Evolutionary conservation across 345 rosid species (phyloP), one percentile per base, ranked within the genome.

Genomic region (Gossypium stocksii): DNA sequence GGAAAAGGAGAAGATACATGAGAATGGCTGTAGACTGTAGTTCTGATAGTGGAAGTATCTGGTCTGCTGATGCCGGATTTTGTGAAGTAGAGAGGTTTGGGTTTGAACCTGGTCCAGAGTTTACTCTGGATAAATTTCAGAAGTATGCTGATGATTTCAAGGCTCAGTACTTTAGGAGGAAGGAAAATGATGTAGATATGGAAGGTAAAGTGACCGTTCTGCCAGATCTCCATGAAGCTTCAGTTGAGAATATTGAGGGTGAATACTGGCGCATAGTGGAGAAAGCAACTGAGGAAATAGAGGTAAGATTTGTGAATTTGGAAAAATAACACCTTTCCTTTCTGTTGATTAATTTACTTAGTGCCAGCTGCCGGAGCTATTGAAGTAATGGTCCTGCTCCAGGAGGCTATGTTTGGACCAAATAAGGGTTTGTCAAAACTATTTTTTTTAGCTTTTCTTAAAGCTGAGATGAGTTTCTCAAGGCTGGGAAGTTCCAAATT

Each of bases 191-290:
- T 78, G 52, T 56, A 57, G 81, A 65, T 34, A 61, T 74, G 49
- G 87, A 78, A 76, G 76, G 75, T 80, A 78, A 76, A 71, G 57
- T 38, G 61, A 17, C 79, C 72, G 41, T 43, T 15, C 72, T 77
- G 71, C 74, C 29, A 45, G 85, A 80, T 54, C 81, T 77, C 34
- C 83, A 86, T 80, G 89, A 90, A 62, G 95, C 97, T 66, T 80
- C 95, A 34, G 76, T 85, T 80, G 89, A 88, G 75, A 77, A 86
- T 72, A 78, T 96, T 74, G 98, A 96, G 85, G 99, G 98, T 74
- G 99, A 96, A 85, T 96, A 93, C 81, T 96, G 99, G 99, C 88
- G 98, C 77, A 88, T 96, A 68, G 97, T 96, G 77, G 97, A 96
- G 87, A 87, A 90, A 82, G 97, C 97, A 56, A 89, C 98, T 34